phyloP scores from a whole-genome alignment of 345 rosid species.

The Pugionium dolabratum region DNA sequence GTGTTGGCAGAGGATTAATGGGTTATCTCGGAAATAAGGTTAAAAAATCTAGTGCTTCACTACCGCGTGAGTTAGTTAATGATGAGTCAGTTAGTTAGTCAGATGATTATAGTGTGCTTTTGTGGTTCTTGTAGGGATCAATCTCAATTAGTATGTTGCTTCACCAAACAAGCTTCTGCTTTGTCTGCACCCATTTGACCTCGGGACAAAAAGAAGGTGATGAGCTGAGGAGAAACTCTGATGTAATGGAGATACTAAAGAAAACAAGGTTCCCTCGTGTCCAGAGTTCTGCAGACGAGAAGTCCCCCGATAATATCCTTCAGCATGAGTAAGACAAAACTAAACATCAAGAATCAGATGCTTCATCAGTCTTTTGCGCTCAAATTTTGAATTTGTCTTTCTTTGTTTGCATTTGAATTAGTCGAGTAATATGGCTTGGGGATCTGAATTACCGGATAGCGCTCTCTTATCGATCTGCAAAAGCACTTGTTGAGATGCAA shows the following conservation, averaged over 20 bases:
- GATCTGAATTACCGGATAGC: conserved; percentile 97
- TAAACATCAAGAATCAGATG: conserved; percentile 1
- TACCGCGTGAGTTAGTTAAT: neutral
- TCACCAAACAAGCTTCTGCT: conserved; percentile 94
- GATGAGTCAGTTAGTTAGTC: neutral
- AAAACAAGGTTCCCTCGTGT: conserved; percentile 95
- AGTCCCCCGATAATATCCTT: conserved; percentile 92
- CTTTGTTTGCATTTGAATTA: conserved; percentile 36
- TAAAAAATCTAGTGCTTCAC: conserved; percentile 24
- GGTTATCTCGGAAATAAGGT: conserved; percentile 99
- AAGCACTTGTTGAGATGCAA: conserved; percentile 98
- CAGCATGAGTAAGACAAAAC: conserved; percentile 80
- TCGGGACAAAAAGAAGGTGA: conserved; percentile 98
- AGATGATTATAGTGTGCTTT: conserved; percentile 11
- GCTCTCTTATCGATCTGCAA: conserved; percentile 88
- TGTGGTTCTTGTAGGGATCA: conserved; percentile 72
- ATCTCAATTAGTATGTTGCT: conserved; percentile 91
- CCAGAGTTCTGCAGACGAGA: conserved; percentile 52
- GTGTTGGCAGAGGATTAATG: conserved; percentile 98
- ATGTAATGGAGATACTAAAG: conserved; percentile 94
- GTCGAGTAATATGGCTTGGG: conserved; percentile 98
- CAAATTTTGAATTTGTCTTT: neutral
- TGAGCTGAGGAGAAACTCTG: conserved; percentile 85
- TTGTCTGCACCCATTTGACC: conserved; percentile 88
- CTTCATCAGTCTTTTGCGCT: conserved; percentile 1